Evolutionary conservation across 1,284 basidiomycete species (phyloP).

Genomic region (Coniophora puteana): DNA sequence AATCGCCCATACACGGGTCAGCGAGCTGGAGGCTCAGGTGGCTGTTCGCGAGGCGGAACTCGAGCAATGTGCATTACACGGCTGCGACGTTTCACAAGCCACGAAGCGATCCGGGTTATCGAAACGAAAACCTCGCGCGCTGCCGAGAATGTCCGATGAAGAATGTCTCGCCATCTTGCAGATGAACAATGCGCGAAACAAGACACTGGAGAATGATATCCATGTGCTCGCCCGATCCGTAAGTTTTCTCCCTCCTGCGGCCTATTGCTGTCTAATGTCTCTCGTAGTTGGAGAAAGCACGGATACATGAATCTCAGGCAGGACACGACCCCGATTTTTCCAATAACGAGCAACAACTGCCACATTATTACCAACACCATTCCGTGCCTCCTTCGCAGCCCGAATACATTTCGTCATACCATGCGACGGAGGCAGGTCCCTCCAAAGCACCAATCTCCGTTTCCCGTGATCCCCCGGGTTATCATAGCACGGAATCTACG

Average conservation of each 20-base stretch:
- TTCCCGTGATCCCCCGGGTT: not conserved
- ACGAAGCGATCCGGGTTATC: too few relatives aligned
- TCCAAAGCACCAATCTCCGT: not conserved
- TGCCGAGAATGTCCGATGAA: conserved; percentile 31
- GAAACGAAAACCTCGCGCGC: conserved; percentile 5
- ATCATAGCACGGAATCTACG: too few relatives aligned
- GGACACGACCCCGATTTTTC: not conserved
- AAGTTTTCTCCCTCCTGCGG: conserved; percentile 11
- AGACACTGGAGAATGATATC: conserved; percentile 43
- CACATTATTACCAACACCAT: conserved; percentile 1
- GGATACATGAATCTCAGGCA: conserved; percentile 4
- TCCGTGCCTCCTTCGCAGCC: conserved; percentile 1
- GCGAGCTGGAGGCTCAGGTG: conserved; percentile 48
- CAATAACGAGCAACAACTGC: not conserved
- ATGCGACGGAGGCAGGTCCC: not conserved
- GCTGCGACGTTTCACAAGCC: not conserved
- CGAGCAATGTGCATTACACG: conserved; percentile 30
- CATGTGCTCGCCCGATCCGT: conserved; percentile 37
- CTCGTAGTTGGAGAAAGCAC: conserved; percentile 21
- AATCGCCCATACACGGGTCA: conserved; percentile 38
- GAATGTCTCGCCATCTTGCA: conserved; percentile 40
- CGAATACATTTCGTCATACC: not conserved
- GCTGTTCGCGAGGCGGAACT: conserved; percentile 55
- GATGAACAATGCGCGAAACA: conserved; percentile 37
- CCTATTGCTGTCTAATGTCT: not conserved